phyloP scores from a whole-genome alignment of 768 basidiomycete genomes.

The Pulveroboletus ravenelii region DNA sequence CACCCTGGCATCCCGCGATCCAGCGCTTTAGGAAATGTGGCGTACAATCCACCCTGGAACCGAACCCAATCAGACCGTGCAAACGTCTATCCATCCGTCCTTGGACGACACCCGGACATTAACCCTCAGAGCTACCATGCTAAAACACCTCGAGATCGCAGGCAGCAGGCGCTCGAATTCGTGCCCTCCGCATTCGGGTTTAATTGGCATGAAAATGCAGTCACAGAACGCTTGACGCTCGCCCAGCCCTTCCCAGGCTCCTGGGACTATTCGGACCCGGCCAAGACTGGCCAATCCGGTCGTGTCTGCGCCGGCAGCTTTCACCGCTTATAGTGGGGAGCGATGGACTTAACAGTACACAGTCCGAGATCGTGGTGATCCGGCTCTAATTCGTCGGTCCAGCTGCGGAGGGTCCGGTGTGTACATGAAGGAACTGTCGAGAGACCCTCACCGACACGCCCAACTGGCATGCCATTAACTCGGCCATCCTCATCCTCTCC shows the following conservation, averaged over 20 bases:
- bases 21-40: conserved; percentile 25
- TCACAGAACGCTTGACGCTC: too few relatives aligned
- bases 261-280: too few relatives aligned
- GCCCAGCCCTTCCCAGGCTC: too few relatives aligned
- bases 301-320: neutral
- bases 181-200: too few relatives aligned
- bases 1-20: conserved; percentile 2
- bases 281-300: neutral
- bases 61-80: neutral
- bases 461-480: too few relatives aligned
- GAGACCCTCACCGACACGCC: too few relatives aligned
- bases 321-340: neutral
- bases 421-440: too few relatives aligned
- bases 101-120: neutral
- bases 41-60: conserved; percentile 5
- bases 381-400: neutral
- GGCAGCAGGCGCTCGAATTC: too few relatives aligned
- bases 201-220: too few relatives aligned
- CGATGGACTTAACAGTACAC: neutral
- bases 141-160: too few relatives aligned
- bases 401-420: neutral
- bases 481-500: too few relatives aligned
- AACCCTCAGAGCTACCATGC: too few relatives aligned
- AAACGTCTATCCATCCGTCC: neutral
- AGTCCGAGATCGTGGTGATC: neutral